Evolutionary conservation across 768 basidiomycete species (phyloP).

Genomic region (Terana coerulea): DNA sequence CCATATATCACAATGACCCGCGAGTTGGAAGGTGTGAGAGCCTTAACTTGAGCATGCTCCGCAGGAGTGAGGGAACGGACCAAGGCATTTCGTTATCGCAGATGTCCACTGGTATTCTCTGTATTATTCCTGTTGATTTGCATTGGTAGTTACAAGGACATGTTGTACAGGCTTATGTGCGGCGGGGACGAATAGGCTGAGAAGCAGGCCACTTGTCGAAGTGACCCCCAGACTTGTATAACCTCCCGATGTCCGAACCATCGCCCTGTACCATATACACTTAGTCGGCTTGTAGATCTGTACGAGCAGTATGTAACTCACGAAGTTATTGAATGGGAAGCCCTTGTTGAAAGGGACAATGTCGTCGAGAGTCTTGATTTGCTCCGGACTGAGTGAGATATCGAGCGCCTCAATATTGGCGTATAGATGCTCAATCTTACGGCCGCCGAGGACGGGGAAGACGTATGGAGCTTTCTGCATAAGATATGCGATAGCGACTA

Average conservation of each 20-base stretch:
- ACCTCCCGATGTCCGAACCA: slow-evolving; percentile 16
- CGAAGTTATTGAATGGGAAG: too few species aligned
- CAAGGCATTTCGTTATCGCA: too few species aligned
- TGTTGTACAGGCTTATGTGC: too few species aligned
- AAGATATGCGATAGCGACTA: slow-evolving; percentile 48
- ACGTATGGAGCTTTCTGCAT: slow-evolving; percentile 47
- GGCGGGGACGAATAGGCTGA: slow-evolving; percentile 15
- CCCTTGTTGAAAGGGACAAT: slow-evolving; percentile 40
- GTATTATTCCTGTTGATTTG: neutral
- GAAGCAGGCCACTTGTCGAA: slow-evolving; percentile 19
- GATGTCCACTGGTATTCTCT: neutral
- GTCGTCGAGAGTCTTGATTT: slow-evolving; percentile 41
- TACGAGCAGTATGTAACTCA: too few species aligned
- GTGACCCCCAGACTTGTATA: slow-evolving; percentile 14
- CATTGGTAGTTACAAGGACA: too few species aligned
- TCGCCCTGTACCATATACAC: too few species aligned
- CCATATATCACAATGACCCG: too few species aligned
- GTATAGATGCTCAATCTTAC: slow-evolving; percentile 45
- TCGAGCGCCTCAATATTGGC: slow-evolving; percentile 47
- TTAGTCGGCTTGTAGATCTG: too few species aligned
- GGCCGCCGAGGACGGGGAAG: slow-evolving; percentile 47
- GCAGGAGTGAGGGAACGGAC: too few species aligned
- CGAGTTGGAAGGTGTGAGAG: too few species aligned
- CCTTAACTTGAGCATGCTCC: too few species aligned
- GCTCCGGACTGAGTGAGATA: slow-evolving; percentile 37